phyloP scores from a whole-genome alignment of 371 early-diverging fungal species.

The Mucor saturninus region DNA sequence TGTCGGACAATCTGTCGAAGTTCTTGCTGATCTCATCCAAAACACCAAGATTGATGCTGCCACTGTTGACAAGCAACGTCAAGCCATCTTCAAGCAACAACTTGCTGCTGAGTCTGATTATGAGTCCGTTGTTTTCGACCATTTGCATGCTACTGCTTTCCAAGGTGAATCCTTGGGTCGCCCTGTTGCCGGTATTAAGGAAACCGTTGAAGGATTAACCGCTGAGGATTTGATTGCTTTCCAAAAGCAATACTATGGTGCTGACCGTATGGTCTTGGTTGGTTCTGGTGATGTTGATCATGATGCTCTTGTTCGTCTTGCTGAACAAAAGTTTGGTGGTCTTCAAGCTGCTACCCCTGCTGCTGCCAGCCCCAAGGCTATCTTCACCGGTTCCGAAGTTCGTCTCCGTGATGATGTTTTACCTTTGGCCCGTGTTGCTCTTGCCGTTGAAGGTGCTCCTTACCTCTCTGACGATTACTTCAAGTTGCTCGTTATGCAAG shows the following conservation, averaged over 20 bases:
- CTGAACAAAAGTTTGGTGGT: slow-evolving; percentile 85
- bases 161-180: slow-evolving; percentile 86
- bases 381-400: slow-evolving; percentile 89
- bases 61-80: slow-evolving; percentile 86
- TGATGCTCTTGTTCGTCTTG: slow-evolving; percentile 87
- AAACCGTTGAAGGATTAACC: slow-evolving; percentile 83
- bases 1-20: slow-evolving; percentile 79
- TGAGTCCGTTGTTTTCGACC: slow-evolving; percentile 89
- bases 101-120: slow-evolving; percentile 88
- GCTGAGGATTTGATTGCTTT: slow-evolving; percentile 82
- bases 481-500: slow-evolving; percentile 89
- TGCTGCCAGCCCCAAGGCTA: slow-evolving; percentile 54
- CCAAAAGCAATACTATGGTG: slow-evolving; percentile 86
- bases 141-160: slow-evolving; percentile 93
- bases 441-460: slow-evolving; percentile 93
- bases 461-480: slow-evolving; percentile 93
- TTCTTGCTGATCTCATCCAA: slow-evolving; percentile 90
- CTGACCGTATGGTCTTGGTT: slow-evolving; percentile 91
- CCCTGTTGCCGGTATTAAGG: slow-evolving; percentile 88
- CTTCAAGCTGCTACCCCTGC: slow-evolving; percentile 47
- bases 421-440: slow-evolving; percentile 92
- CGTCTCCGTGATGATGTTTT: slow-evolving; percentile 90
- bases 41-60: slow-evolving; percentile 87
- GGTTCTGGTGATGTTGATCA: slow-evolving; percentile 94
- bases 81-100: slow-evolving; percentile 88